These are phyloP conservation scores for Oryza coarctata DNA, from an alignment of 176 grass and related monocot species.

Conservation along the genomic window DNA sequence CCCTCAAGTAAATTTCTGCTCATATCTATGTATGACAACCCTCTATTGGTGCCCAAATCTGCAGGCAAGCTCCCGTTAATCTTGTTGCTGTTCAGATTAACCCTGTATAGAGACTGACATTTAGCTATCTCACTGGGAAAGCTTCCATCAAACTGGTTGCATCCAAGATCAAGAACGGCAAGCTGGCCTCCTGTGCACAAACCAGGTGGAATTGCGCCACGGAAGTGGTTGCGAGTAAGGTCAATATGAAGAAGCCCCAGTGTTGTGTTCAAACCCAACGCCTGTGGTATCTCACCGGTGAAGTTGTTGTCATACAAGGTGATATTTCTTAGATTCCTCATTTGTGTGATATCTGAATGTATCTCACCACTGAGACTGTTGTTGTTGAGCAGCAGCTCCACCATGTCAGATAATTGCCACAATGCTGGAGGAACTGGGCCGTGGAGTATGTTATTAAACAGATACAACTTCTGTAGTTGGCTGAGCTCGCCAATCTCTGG, in stretches of 20 bases:
- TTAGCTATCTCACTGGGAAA: conserved; percentile 25
- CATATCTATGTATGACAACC: conserved; percentile 47
- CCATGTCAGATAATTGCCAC: conserved; percentile 26
- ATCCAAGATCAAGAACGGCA: conserved; percentile 38
- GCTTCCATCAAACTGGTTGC: conserved; percentile 34
- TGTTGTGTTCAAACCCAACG: conserved; percentile 28
- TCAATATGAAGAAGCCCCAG: conserved; percentile 33
- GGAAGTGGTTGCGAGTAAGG: conserved; percentile 39
- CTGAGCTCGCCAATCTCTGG: conserved; percentile 26
- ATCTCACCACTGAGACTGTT: conserved; percentile 44
- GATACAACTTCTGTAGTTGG: conserved; percentile 32
- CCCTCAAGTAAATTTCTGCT: conserved; percentile 43
- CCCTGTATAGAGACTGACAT: conserved; percentile 32
- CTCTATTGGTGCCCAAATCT: conserved; percentile 8
- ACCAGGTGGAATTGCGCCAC: conserved; percentile 35
- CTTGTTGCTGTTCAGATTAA: conserved; percentile 40
- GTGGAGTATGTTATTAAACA: conserved; percentile 42
- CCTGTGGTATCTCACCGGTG: conserved; percentile 42
- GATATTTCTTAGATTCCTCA: conserved; percentile 38
- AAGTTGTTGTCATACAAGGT: conserved; percentile 45
- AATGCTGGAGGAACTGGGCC: conserved; percentile 34
- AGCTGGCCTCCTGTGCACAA: conserved; percentile 31
- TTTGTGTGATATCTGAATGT: conserved; percentile 38
- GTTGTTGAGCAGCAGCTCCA: conserved; percentile 38
- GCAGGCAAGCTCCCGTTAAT: conserved; percentile 31